Conservation (phyloP, 2,329 filamentous ascomycete genomes). For the Penicillium hordei region DNA sequence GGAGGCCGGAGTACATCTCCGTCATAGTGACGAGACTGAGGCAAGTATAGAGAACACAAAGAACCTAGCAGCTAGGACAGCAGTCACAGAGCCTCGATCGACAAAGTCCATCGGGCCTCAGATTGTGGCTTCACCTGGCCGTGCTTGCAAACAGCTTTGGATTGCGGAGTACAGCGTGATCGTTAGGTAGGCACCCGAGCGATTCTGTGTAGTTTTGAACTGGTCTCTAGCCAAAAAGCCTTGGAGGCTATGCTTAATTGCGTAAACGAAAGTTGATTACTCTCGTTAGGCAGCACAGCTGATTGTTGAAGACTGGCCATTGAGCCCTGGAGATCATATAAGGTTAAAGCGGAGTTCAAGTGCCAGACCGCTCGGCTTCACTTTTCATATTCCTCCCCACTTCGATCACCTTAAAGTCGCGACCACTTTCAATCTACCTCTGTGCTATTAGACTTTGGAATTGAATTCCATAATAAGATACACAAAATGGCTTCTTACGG, state of each 20-base stretch:
- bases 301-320: constrained; percentile 4
- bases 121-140: constrained; percentile 6
- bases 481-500: constrained; percentile 58
- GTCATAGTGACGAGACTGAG: constrained; percentile 29
- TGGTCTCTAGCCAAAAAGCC: neutral
- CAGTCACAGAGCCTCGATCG: constrained; percentile 15
- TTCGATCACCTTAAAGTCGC: constrained; percentile 5
- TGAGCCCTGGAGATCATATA: constrained; percentile 1
- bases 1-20: constrained; percentile 42
- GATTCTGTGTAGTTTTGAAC: neutral
- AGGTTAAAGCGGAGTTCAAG: constrained; percentile 10
- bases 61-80: constrained; percentile 17
- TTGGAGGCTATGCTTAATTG: neutral
- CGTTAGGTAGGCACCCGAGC: constrained; percentile 16
- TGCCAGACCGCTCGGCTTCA: constrained; percentile 26
- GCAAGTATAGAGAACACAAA: constrained; percentile 15
- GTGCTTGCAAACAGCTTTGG: constrained; percentile 6
- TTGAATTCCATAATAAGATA: neutral
- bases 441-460: neutral
- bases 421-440: neutral
- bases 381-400: constrained; percentile 19
- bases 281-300: neutral
- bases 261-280: neutral
- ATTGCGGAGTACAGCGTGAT: constrained; percentile 15
- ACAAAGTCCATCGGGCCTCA: constrained; percentile 31